phyloP scores from a whole-genome alignment of 139 green algal species.

The Pseudopediastrum boryanum region DNA sequence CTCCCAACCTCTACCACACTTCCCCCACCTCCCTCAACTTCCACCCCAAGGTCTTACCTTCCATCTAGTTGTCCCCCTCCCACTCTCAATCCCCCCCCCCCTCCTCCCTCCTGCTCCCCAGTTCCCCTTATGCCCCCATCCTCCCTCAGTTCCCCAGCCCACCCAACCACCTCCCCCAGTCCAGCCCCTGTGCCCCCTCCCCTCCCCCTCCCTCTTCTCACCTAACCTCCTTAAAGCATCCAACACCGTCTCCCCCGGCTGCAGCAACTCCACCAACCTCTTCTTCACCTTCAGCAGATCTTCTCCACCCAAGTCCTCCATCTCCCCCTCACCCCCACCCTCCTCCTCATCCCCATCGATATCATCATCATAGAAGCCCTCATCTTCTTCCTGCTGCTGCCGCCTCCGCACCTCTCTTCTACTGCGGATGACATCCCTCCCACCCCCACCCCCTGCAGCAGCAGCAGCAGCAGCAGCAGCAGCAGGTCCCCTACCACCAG shows the following conservation, averaged over 20 bases:
- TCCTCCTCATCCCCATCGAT: conserved; percentile 19
- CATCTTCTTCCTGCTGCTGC: too few relatives aligned
- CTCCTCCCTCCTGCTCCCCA: neutral
- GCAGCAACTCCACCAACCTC: conserved; percentile 59
- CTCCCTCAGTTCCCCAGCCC: neutral
- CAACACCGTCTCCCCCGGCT: conserved; percentile 61
- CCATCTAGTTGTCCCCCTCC: neutral
- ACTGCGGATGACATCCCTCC: too few relatives aligned
- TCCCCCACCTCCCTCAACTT: too few relatives aligned
- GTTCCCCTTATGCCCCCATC: neutral
- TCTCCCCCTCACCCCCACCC: conserved; percentile 22
- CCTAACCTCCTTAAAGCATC: conserved; percentile 64
- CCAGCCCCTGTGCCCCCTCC: neutral
- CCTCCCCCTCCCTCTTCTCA: neutral
- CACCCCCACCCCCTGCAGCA: neutral
- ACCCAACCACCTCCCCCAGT: neutral
- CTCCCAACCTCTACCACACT: too few relatives aligned
- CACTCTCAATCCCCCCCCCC: neutral
- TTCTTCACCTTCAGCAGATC: conserved; percentile 49
- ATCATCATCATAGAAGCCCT: too few relatives aligned
- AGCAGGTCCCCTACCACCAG: neutral
- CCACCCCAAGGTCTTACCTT: too few relatives aligned
- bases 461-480: conserved; percentile 1
- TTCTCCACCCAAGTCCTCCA: conserved; percentile 39
- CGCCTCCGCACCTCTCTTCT: too few relatives aligned